Percentiles rank a stretch among this genome's conserved stretches.
Conservation (phyloP, 306 rosid species). For the Luffa aegyptiaca region DNA sequence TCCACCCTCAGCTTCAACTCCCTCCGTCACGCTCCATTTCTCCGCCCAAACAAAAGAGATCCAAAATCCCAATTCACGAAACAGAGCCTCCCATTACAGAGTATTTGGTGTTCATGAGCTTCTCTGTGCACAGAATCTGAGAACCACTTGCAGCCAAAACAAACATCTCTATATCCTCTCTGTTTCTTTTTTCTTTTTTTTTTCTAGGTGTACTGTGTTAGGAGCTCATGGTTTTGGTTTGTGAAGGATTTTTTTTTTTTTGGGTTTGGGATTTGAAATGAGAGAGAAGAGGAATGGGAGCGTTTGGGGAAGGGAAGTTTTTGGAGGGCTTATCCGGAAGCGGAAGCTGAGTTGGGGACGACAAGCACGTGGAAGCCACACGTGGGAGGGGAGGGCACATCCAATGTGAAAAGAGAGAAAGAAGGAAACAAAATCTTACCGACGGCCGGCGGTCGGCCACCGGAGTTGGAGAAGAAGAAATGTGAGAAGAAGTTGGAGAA, state of each 20-base stretch:
- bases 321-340: neutral
- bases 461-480: too few relatives aligned
- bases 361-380: too few relatives aligned
- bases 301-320: neutral
- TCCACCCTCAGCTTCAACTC: slow-evolving; percentile 36
- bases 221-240: neutral
- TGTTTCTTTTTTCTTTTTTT: too few relatives aligned
- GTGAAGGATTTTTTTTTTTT: neutral
- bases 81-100: slow-evolving; percentile 15
- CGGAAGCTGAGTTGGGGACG: neutral
- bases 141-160: slow-evolving; percentile 36
- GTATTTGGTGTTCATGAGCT: slow-evolving; percentile 16
- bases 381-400: too few relatives aligned
- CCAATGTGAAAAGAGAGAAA: too few relatives aligned
- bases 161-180: slow-evolving; percentile 25
- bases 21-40: slow-evolving; percentile 30
- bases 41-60: slow-evolving; percentile 17
- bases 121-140: slow-evolving; percentile 37
- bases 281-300: neutral
- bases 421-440: too few relatives aligned
- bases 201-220: neutral
- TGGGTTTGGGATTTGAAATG: neutral
- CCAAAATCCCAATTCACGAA: slow-evolving; percentile 20
- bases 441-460: too few relatives aligned
- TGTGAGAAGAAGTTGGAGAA: too few relatives aligned